Evolutionary conservation across 2,329 filamentous ascomycete species (phyloP), one percentile per base, ranked within the genome.

Genomic region (Chaetoscypha palmicola): DNA sequence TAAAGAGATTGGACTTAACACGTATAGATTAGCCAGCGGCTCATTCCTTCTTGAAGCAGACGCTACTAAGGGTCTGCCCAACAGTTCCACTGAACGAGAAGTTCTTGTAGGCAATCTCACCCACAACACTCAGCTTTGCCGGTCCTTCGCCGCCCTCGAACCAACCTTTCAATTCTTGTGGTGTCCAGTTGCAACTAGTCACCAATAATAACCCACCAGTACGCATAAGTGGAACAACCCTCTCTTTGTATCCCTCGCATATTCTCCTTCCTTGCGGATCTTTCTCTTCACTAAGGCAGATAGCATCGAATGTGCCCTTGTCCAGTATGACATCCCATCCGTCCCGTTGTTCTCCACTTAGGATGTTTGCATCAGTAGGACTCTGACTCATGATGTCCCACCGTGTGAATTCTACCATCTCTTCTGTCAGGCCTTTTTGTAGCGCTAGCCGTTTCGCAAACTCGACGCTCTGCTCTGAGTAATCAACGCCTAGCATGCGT

Each of bases 131-230:
- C 46, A 65, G 63, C 21, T 5, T 19, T 9, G 12, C 24, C 24
- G 30, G 10, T 3, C 38, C 38, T 11, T 41, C 50, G 16, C 47
- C 64, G 2, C 64, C 68, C 39, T 74, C 79, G 61, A 97, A 92
- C 89, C 91, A 97, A 12, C 66, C 67, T 48, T 74, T 70, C 57
- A 98, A 66, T 69, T 98, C 92, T 31, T 80, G 76, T 68, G 92
- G 89, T 1, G 91, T 97, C 92, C 92, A 98, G 67, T 98, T 98
- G 64, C 92, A 98, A 65, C 89, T 96, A 43, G 92, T 97, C 42
- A 98, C 78, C 47, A 96, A 66, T 56, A 97, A 76, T 19, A 87
- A 70, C 0, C 87, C 87, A 1, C 81, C 83, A 1, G 66, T 68
- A 55, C 77, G 79, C 40, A 97, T 74, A 51, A 97, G 71, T 21